Base-by-base conservation (phyloP, 257 asterid genomes). In the Verbena officinalis region DNA sequence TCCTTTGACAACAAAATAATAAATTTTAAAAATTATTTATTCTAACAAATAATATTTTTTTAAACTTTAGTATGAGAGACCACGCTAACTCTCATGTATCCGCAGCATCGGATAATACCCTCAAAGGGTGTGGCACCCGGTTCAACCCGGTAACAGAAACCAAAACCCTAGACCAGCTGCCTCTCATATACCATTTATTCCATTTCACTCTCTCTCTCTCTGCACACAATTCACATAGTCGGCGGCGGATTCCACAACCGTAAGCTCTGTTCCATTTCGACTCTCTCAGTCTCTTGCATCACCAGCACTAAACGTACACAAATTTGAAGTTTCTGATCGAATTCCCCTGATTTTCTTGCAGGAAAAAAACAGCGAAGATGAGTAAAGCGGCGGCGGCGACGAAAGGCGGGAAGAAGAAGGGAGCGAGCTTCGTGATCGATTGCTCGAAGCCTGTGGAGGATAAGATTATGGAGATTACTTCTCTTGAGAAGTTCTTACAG, bases 331-430 rank as follows among this genome's bases (percentile, higher is more conserved):
- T 67, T 72, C 57, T 59, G 62, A 68, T 48, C 17, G 59, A 31
- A 11, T 63, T 62, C 46, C 4, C 20, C 20, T 27, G 68, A 56
- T 34, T 60, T 11, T 4, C 5, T 54, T 69, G 73, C 82, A 73
- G 79, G 64, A 65, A 69, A 69, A 27, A 27, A 27, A 23, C 64
- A 54, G 71, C 72, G 30, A 80, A 82, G 76, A 82, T 85, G 92
- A 85, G 89, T 58, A 82, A 80, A 70, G 74, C 74, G 55, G 77
- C 78, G 40, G 81, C 75, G 57, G 75, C 59, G 24, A 83, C 75
- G 0, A 85, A 85, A 46, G 87, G 87, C 10, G 92, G 92, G 77
- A 85, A 82, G 81, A 85, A 85, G 87, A 82, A 81, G 83, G 88
- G 80, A 3, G 77, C 55, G 54, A 81, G 68, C 66, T 79, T 77